A percentile compares a stretch with the other conserved stretches of the same genome.
phyloP scores from a whole-genome alignment of 148 eudicot species.

The Amaranthus cruentus region DNA sequence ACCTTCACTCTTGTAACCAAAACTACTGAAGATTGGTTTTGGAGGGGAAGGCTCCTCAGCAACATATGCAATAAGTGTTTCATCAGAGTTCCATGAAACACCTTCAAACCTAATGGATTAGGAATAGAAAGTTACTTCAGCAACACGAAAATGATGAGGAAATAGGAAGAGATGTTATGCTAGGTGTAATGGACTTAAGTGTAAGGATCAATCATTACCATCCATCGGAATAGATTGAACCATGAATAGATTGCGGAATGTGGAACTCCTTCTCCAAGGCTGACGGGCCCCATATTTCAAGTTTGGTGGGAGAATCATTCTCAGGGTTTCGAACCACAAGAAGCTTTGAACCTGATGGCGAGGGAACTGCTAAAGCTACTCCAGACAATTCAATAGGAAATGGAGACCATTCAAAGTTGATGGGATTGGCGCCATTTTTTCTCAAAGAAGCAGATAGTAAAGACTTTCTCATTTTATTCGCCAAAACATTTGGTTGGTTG shows the following conservation, averaged over 20 bases:
- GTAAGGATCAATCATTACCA: conserved; percentile 44
- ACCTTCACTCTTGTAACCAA: conserved; percentile 57
- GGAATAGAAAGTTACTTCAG: not conserved
- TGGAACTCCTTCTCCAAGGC: conserved; percentile 69
- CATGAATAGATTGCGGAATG: conserved; percentile 68
- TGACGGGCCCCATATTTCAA: conserved; percentile 83
- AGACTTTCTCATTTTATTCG: conserved; percentile 65
- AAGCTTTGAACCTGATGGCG: conserved; percentile 92
- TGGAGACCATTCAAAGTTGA: conserved; percentile 75
- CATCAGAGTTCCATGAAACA: conserved; percentile 82
- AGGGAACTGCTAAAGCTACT: conserved; percentile 66
- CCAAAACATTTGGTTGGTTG: conserved; percentile 74
- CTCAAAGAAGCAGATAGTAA: conserved; percentile 48
- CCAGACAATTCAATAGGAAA: conserved; percentile 77
- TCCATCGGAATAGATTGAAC: conserved; percentile 84
- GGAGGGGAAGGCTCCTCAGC: conserved; percentile 82
- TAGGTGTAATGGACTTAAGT: not conserved
- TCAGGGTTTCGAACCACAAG: conserved; percentile 75
- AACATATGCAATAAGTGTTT: conserved; percentile 79
- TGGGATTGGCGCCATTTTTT: conserved; percentile 33
- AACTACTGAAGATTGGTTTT: conserved; percentile 55
- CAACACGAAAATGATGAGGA: conserved; percentile 4
- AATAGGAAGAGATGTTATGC: not conserved
- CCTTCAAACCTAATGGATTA: conserved; percentile 76
- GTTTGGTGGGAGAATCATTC: conserved; percentile 62